Base-by-base conservation (phyloP, 352 stramenopile species). In the Phytophthora rubi region DNA sequence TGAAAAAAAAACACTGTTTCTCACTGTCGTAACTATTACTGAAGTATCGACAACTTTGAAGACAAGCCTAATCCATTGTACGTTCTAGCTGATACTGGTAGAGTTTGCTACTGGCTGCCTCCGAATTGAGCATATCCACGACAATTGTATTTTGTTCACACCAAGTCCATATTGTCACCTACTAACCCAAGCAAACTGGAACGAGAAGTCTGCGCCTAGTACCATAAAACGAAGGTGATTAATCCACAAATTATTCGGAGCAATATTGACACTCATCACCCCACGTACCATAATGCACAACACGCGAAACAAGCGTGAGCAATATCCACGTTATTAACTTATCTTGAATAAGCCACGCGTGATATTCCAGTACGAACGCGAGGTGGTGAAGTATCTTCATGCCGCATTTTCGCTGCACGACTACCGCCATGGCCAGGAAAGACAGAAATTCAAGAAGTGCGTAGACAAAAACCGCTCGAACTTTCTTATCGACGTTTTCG, bases 351-450 rank as follows among this genome's bases (percentile, higher is more conserved):
- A 69, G 53, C 3, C 53, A 48, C 37, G 60, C 48, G 7, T 73
- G 74, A 4, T 55, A 65, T 16, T 78, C 70, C 12, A 81, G 45
- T 6, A 76, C 73, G n/a, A 78, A 81, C 1, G 70, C 69, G 4
- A 78, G 23, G 16, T 76, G 59, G 23, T 72, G 59, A 15, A 75
- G 49, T 1, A 42, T 39, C 6, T 56, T 58, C 32, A 81, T 42
- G 1, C 68, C 44, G 7, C 62, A 60, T 5, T 58, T 59, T 3
- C 6, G 42, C 42, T 16, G 35, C 12, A 16, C 12, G 12, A 44
- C 35, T 7, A 48, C 16, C 15, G 15, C 42, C 39, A 48, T 21
- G 0, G 23, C 16, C 42, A 48, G 13, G 6, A 48, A 48, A n/a
- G 42, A 48, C 42, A 21, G 4, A 21, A 48, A 21, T 23, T 48